Evolutionary conservation across 768 basidiomycete genomes (phyloP), one percentile per base, ranked within the genome.

Genomic region (Leccinum subgranulosum): DNA sequence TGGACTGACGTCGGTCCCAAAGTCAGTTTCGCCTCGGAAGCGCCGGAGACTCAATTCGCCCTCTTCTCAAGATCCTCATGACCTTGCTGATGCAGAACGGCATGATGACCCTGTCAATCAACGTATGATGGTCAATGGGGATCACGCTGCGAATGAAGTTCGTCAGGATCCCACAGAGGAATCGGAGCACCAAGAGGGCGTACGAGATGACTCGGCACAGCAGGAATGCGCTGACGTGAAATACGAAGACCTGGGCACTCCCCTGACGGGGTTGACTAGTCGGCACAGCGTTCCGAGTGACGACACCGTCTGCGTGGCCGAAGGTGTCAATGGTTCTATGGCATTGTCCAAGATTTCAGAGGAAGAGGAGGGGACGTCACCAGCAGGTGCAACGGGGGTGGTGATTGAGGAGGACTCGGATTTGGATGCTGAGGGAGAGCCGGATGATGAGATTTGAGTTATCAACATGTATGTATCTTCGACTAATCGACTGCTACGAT

Each of bases 221-320:
- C 60, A 48, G 8, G 64, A 63, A 33, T 60, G 54, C 56, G n/a
- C 56, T 21, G 76, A 74, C 50, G 73, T 78, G 45, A 81, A 81
- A 66, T 77, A 77, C n/a, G 84, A 85, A 66, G 83, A 83, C 56
- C 60, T 73, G 54, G 80, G 75, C 29, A 84, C 83, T 29, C 81
- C 83, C 1, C 67, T 79, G 47, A 83, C 79, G 6, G 77, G 70
- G 21, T 62, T 73, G 55, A 77, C 81, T 50, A 81, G 80, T 61
- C 75, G 76, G 57, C 81, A 81, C 64, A 85, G 84, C 60, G 74
- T 77, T 56, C 81, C 81, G 29, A 84, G 80, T 64, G 86, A 86
- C 59, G 82, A 81, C 53, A 85, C 81, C 9, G 74, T 84, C 43
- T 75, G 76, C 48, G 76, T 73, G 15, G 60, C 66, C 12, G 76